Percentiles rank a stretch among this genome's conserved stretches.
Evolutionary conservation across 2,329 filamentous ascomycete genomes (phyloP).

Genomic region (Trichoderma arundinaceum): DNA sequence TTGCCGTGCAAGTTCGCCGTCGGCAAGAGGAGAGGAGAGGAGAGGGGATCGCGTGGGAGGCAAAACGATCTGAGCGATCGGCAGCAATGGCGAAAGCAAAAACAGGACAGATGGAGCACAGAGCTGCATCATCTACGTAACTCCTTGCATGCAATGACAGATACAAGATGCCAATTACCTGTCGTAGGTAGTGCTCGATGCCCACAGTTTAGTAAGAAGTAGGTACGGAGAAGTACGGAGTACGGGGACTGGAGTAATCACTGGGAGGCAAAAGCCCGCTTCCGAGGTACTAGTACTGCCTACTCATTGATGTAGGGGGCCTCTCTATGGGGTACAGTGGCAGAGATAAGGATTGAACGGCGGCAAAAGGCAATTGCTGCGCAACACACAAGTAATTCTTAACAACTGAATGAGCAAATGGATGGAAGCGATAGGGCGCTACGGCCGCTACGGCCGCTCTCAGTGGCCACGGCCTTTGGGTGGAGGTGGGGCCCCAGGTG

Average conservation of each 20-base stretch:
- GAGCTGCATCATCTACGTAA: slow-evolving; percentile 5
- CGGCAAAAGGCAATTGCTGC: not conserved
- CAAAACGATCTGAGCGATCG: not conserved
- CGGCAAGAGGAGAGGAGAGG: no score
- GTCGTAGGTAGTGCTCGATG: no score
- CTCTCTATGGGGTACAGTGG: not conserved
- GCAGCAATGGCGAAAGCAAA: not conserved
- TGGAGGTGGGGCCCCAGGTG: slow-evolving; percentile 1
- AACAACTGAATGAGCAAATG: slow-evolving; percentile 30
- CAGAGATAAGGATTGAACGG: slow-evolving; percentile 16
- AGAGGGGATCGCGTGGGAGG: not conserved
- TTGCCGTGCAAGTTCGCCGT: not conserved
- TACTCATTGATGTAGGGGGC: no score
- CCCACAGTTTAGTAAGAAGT: no score
- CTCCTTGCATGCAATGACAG: no score
- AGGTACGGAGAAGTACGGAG: no score
- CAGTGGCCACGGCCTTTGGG: slow-evolving; percentile 10
- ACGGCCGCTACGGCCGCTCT: slow-evolving; percentile 10
- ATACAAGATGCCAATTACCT: no score
- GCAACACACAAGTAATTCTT: slow-evolving; percentile 8
- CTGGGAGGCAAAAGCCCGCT: no score
- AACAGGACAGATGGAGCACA: not conserved
- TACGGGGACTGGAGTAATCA: no score
- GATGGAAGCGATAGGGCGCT: slow-evolving; percentile 15
- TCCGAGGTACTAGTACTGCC: no score